Evolutionary conservation across 2,329 filamentous ascomycete species (phyloP).

Genomic region (Curvularia sp.): DNA sequence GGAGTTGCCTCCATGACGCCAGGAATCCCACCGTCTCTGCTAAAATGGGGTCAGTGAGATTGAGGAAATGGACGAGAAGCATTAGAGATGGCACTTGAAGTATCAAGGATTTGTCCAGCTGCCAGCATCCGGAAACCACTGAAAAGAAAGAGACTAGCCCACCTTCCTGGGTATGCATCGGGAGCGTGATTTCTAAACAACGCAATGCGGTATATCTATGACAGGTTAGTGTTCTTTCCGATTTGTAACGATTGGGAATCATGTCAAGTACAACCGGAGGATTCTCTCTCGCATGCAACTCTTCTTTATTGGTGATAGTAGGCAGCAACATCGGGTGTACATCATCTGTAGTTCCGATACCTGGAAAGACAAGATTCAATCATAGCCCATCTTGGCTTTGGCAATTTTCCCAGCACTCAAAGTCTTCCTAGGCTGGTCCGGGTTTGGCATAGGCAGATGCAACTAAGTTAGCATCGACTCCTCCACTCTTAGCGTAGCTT

Average conservation of each 20-base stretch:
- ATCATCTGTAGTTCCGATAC: not conserved
- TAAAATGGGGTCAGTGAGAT: not conserved
- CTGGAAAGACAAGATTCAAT: not conserved
- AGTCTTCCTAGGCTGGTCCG: slow-evolving; percentile 52
- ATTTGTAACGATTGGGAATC: not conserved
- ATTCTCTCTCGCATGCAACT: not conserved
- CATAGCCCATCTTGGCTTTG: not conserved
- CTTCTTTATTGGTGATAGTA: not conserved
- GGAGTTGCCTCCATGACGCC: too few species aligned
- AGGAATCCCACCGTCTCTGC: not conserved
- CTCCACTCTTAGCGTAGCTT: slow-evolving; percentile 58
- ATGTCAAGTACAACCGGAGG: not conserved
- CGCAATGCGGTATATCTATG: not conserved
- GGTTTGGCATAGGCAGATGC: slow-evolving; percentile 57
- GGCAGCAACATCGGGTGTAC: not conserved
- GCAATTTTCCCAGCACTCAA: not conserved
- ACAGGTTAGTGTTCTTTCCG: not conserved
- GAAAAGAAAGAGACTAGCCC: not conserved
- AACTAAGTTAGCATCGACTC: slow-evolving; percentile 48
- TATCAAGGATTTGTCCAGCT: not conserved
- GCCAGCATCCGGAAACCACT: not conserved
- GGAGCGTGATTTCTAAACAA: not conserved
- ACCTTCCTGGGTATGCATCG: not conserved
- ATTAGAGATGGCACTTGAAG: not conserved
- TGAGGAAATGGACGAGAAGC: not conserved